Evolutionary conservation across 2,329 filamentous ascomycete genomes (phyloP).

Genomic region (Cladophialophora yegresii): DNA sequence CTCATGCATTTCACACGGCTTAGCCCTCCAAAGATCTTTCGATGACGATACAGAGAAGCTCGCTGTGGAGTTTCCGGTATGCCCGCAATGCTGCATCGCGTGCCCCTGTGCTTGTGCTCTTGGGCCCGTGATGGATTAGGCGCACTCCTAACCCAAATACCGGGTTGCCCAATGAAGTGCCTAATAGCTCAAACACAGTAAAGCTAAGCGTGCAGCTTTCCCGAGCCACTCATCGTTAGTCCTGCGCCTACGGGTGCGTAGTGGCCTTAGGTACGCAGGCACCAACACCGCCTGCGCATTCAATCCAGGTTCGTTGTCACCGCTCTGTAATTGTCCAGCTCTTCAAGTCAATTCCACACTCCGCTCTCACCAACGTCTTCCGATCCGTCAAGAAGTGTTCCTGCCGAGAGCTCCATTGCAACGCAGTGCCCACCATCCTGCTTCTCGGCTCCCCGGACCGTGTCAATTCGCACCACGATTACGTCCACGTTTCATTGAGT

Average conservation of each 20-base stretch:
- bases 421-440: no score
- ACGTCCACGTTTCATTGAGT: not conserved
- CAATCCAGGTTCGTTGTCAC: not conserved
- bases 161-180: not conserved
- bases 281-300: not conserved
- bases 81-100: constrained; percentile 11
- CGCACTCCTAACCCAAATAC: no score
- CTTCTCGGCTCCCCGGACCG: not conserved
- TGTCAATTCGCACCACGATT: not conserved
- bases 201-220: not conserved
- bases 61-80: constrained; percentile 18
- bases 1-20: constrained; percentile 4
- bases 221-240: not conserved
- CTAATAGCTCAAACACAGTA: not conserved
- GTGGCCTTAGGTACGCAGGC: not conserved
- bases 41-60: constrained; percentile 7
- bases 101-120: not conserved
- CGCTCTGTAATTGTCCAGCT: not conserved
- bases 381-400: not conserved
- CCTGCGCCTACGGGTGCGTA: not conserved
- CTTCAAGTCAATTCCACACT: not conserved
- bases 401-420: not conserved
- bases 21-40: not conserved
- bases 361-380: no score
- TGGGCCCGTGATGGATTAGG: not conserved